These are phyloP conservation scores for Cryptosporidium canis DNA, from an alignment of 169 alveolate species.

Conservation along the genomic window DNA sequence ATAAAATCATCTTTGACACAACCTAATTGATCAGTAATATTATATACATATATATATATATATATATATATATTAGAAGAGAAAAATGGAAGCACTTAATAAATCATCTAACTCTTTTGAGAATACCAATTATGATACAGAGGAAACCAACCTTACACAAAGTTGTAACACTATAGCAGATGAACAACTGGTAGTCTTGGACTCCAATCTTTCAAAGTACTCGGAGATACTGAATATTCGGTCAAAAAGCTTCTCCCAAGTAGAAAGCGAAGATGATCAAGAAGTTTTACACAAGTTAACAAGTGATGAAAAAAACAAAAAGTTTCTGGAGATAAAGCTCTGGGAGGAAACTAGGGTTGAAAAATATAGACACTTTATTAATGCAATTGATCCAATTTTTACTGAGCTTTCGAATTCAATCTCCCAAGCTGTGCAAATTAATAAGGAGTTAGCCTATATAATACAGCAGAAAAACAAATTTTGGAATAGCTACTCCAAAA, in stretches of 20 bases:
- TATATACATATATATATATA: neutral
- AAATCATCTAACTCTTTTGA: neutral
- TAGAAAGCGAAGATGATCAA: neutral
- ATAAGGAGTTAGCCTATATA: constrained; percentile 12
- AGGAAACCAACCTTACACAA: neutral
- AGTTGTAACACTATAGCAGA: constrained; percentile 41
- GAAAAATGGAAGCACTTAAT: neutral
- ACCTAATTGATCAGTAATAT: too few relatives aligned
- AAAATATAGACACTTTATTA: constrained; percentile 2
- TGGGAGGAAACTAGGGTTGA: constrained; percentile 53
- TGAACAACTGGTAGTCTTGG: constrained; percentile 16
- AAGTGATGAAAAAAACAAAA: neutral
- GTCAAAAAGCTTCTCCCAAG: neutral
- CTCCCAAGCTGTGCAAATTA: constrained; percentile 23
- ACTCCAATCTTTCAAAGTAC: constrained; percentile 20
- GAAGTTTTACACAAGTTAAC: neutral
- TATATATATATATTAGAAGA: neutral
- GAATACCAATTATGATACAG: neutral
- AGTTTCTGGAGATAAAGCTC: constrained; percentile 2
- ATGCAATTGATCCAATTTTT: constrained; percentile 21
- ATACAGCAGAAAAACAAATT: constrained; percentile 16
- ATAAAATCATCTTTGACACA: too few relatives aligned
- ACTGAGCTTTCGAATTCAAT: constrained; percentile 11
- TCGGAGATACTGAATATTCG: neutral
- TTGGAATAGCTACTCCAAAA: constrained; percentile 22